A percentile compares a stretch with the other conserved stretches of the same genome.
These are phyloP conservation scores for Ophiostoma novo-ulmi DNA, from an alignment of 2,329 filamentous ascomycete genomes.

Conservation along the genomic window DNA sequence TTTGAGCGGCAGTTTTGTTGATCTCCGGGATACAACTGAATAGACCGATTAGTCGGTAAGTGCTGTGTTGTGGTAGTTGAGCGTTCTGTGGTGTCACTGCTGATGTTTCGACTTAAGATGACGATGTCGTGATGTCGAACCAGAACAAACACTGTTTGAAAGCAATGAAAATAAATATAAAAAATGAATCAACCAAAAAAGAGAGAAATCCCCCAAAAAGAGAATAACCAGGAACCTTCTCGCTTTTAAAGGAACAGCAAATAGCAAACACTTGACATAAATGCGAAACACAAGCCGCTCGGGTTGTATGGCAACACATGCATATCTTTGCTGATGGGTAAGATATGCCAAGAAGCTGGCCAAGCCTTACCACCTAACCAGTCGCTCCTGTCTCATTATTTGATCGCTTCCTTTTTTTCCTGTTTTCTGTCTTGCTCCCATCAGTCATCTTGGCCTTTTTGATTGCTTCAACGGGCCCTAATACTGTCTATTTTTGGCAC, in stretches of 20 bases:
- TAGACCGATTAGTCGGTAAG: background rate
- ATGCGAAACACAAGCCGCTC: background rate
- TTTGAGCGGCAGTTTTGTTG: background rate
- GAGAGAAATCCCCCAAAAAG: background rate
- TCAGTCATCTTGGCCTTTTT: background rate
- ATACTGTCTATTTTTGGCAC: background rate
- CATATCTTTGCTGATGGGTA: slow-evolving; percentile 10
- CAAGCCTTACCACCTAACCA: background rate
- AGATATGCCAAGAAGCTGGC: slow-evolving; percentile 22
- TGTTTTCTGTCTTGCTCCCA: background rate
- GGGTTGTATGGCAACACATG: slow-evolving; percentile 14
- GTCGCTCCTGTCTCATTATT: slow-evolving; percentile 1
- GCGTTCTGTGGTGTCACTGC: background rate
- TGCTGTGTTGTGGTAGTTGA: background rate
- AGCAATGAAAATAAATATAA: background rate
- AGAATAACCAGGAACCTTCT: background rate
- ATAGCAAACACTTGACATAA: slow-evolving; percentile 4
- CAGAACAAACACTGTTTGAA: background rate
- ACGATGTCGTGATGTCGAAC: background rate
- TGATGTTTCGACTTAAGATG: background rate
- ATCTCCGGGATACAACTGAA: slow-evolving; percentile 2
- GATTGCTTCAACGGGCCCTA: slow-evolving; percentile 9
- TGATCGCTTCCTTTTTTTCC: background rate
- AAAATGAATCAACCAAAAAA: background rate
- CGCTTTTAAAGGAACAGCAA: slow-evolving; percentile 10